Evolutionary conservation across 1,284 basidiomycete species (phyloP).

Genomic region (Melampsora americana): DNA sequence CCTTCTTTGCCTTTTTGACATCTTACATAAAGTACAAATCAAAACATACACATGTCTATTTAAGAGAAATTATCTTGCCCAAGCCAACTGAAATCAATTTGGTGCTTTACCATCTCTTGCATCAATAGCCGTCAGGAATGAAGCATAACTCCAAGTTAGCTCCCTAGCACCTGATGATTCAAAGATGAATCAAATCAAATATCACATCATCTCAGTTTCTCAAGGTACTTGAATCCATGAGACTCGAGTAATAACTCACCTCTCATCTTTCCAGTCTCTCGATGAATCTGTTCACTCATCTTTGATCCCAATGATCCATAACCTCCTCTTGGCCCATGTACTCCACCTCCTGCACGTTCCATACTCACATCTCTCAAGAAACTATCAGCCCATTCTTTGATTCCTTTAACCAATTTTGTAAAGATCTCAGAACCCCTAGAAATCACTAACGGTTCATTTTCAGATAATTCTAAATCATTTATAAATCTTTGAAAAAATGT

Average conservation of each 20-base stretch:
- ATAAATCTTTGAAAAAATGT: conserved; percentile 33
- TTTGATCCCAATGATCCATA: background rate
- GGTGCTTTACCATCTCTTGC: conserved; percentile 36
- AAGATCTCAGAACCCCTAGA: conserved; percentile 34
- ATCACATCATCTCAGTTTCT: background rate
- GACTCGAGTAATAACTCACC: conserved; percentile 26
- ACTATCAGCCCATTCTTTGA: conserved; percentile 44
- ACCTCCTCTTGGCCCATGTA: conserved; percentile 12
- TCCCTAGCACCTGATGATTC: conserved; percentile 34
- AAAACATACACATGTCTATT: no score
- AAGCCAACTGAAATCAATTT: background rate
- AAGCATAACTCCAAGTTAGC: conserved; percentile 40
- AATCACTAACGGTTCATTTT: conserved; percentile 1
- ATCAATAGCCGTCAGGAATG: conserved; percentile 37
- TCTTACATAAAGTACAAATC: no score
- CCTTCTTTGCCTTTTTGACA: no score
- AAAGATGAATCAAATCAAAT: background rate
- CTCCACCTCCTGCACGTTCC: conserved; percentile 32
- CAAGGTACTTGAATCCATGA: background rate
- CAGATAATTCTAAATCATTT: conserved; percentile 13
- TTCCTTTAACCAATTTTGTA: conserved; percentile 29
- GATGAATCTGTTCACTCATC: conserved; percentile 47
- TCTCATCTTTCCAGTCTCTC: conserved; percentile 43
- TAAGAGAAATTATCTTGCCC: background rate
- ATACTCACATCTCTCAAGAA: conserved; percentile 37